These are phyloP conservation scores for Eucalyptus viminalis DNA, from an alignment of 345 rosid species.

Conservation along the genomic window DNA sequence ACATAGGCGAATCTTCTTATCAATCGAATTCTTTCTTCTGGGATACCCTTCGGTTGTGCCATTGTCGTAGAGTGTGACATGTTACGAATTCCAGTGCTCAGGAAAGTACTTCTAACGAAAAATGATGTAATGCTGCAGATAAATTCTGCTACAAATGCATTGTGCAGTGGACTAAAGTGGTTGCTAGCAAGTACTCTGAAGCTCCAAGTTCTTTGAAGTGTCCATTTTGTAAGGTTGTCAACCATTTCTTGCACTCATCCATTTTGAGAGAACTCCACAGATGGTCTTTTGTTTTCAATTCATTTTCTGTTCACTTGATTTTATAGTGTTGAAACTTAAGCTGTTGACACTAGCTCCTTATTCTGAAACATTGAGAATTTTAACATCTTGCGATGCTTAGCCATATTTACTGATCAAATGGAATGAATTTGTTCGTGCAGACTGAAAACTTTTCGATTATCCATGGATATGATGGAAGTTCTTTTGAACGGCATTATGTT, in stretches of 20 bases:
- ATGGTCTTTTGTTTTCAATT: neutral
- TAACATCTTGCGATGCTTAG: neutral
- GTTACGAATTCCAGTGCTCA: neutral
- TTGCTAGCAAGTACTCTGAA: conserved; percentile 34
- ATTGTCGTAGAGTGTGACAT: neutral
- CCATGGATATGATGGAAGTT: conserved; percentile 48
- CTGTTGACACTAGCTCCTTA: neutral
- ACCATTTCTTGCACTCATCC: neutral
- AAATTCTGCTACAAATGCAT: conserved; percentile 82
- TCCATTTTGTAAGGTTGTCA: conserved; percentile 79
- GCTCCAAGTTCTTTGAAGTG: conserved; percentile 47
- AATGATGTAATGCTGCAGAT: conserved; percentile 35
- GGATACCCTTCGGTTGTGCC: neutral
- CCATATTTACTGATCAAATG: neutral
- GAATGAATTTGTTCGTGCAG: conserved; percentile 21
- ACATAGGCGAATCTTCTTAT: neutral
- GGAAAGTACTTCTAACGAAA: neutral
- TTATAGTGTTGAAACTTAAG: neutral
- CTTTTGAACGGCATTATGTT: conserved; percentile 54
- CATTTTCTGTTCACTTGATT: neutral
- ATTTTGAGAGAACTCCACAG: neutral
- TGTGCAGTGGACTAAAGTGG: conserved; percentile 67
- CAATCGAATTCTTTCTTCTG: neutral
- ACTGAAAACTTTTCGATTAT: conserved; percentile 54
- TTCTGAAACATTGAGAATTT: neutral